Percentiles rank a stretch among this genome's conserved stretches.
These are phyloP conservation scores for Aquilaria sinensis DNA, from an alignment of 345 rosid species.

Conservation along the genomic window DNA sequence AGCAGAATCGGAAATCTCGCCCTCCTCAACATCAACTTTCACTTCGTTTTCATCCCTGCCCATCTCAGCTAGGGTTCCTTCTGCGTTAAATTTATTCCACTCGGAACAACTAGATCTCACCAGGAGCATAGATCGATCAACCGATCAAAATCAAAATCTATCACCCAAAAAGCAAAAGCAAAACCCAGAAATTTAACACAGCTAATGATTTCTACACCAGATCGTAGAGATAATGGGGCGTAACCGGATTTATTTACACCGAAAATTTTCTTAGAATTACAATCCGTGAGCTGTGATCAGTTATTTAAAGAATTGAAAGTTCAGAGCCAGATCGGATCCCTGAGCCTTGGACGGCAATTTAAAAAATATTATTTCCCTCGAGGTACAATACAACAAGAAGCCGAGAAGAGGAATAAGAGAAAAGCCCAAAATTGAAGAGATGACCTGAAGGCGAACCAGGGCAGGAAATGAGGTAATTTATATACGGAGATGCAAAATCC, in stretches of 20 bases:
- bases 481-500: constrained; percentile 31
- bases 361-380: constrained; percentile 1
- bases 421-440: background rate
- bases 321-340: background rate
- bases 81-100: constrained; percentile 9
- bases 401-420: background rate
- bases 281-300: constrained; percentile 2
- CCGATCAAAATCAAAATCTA: background rate
- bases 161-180: background rate
- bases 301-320: background rate
- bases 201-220: constrained; percentile 4
- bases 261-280: constrained; percentile 6
- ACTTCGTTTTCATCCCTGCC: constrained; percentile 30
- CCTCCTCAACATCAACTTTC: constrained; percentile 71
- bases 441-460: background rate
- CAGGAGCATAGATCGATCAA: constrained; percentile 6
- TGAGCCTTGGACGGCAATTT: background rate
- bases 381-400: constrained; percentile 11
- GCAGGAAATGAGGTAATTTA: background rate
- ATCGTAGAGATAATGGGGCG: constrained; percentile 7
- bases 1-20: constrained; percentile 73
- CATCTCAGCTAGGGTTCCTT: constrained; percentile 32
- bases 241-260: constrained; percentile 10
- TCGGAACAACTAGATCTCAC: constrained; percentile 23
- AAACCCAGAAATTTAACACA: background rate